A percentile compares a stretch with the other conserved stretches of the same genome.
Conservation (phyloP, 1,284 basidiomycete genomes). For the Ustilago crameri region DNA sequence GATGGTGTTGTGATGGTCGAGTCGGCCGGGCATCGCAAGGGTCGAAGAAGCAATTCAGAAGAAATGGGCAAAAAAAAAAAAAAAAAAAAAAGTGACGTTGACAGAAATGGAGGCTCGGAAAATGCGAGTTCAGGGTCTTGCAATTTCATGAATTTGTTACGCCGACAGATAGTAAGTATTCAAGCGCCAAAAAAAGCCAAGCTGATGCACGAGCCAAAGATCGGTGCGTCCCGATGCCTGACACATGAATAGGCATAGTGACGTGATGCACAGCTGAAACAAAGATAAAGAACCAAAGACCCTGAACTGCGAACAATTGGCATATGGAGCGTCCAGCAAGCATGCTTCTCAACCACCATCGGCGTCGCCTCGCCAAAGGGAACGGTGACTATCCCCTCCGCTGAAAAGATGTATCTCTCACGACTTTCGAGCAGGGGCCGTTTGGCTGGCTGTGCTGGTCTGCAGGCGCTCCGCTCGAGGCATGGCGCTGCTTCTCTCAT, state of each 20-base stretch:
- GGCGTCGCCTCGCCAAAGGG: neutral
- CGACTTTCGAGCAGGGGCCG: constrained; percentile 7
- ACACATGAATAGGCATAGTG: neutral
- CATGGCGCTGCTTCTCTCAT: constrained; percentile 1
- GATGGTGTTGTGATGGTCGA: neutral
- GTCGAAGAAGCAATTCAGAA: neutral
- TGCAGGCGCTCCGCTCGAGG: neutral
- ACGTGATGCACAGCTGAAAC: neutral
- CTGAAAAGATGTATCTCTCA: constrained; percentile 22
- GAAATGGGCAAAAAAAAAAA: constrained; percentile 2
- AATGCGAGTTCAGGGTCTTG: neutral
- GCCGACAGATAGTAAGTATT: neutral
- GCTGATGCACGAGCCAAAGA: neutral
- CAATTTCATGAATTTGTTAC: neutral
- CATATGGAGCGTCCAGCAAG: too few species aligned
- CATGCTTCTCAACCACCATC: too few species aligned
- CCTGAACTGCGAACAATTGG: too few species aligned
- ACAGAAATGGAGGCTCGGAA: constrained; percentile 4
- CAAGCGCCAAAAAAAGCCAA: neutral
- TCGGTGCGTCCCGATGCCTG: neutral
- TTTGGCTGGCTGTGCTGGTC: neutral
- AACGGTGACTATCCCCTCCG: neutral
- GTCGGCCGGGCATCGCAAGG: neutral
- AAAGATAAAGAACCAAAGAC: neutral
- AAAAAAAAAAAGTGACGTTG: neutral